Conservation (phyloP, 257 asterid genomes). For the Fraxinus anomala region DNA sequence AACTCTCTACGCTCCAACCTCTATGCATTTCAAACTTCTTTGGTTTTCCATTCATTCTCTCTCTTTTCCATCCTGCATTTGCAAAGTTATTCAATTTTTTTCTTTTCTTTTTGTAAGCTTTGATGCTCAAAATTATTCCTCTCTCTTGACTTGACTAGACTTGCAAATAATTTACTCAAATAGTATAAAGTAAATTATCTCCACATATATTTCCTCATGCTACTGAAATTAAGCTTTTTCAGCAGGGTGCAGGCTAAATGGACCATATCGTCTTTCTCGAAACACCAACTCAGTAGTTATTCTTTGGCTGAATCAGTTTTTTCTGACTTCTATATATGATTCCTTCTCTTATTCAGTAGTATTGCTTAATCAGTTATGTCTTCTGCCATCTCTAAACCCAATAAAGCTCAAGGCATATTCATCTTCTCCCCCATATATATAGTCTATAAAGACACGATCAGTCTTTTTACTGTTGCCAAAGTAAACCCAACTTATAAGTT, state of each 20-base stretch:
- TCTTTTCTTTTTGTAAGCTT: neutral
- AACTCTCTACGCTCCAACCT: no score
- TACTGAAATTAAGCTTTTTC: neutral
- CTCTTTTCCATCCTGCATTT: no score
- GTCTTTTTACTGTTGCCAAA: conserved; percentile 47
- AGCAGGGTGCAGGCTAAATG: conserved; percentile 1
- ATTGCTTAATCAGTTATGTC: no score
- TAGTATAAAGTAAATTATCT: no score
- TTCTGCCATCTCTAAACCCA: conserved; percentile 37
- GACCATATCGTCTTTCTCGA: neutral
- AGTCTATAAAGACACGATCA: conserved; percentile 41
- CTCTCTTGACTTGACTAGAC: neutral
- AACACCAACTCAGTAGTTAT: conserved; percentile 21
- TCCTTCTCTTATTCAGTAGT: conserved; percentile 28
- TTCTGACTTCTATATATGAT: conserved; percentile 14
- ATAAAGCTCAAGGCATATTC: conserved; percentile 46
- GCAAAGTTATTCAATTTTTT: rapidly evolving
- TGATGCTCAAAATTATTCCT: neutral
- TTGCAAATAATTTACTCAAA: neutral
- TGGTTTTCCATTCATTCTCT: no score
- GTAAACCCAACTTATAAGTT: conserved; percentile 1
- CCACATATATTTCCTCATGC: neutral
- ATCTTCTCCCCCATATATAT: conserved; percentile 34
- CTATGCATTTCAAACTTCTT: no score
- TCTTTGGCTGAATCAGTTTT: conserved; percentile 25